Percentiles rank a stretch among this genome's conserved stretches.
Conservation (phyloP, 1,284 basidiomycete genomes). For the Tylopilus sp. region DNA sequence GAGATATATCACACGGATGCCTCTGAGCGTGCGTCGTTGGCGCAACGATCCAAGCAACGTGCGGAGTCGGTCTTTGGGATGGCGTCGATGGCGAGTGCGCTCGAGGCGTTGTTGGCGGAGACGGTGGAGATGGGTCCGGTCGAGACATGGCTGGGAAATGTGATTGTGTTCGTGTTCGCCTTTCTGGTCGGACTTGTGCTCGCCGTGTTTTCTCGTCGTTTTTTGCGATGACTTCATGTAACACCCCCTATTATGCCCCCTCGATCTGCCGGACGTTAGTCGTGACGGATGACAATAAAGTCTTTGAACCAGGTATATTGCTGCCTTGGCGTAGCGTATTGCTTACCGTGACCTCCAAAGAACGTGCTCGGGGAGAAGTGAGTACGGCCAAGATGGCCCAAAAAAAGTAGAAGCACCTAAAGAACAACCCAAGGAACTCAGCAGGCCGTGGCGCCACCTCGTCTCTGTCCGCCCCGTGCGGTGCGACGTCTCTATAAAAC, state of each 20-base stretch:
- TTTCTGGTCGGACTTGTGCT: slow-evolving; percentile 27
- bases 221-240: not conserved
- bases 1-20: slow-evolving; percentile 54
- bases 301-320: slow-evolving; percentile 73
- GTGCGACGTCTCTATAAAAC: not conserved
- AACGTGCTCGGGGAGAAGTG: slow-evolving; percentile 52
- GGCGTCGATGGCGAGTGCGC: slow-evolving; percentile 61
- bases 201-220: slow-evolving; percentile 18
- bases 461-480: not conserved
- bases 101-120: slow-evolving; percentile 54
- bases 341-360: slow-evolving; percentile 66
- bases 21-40: slow-evolving; percentile 47
- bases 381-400: not conserved
- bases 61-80: slow-evolving; percentile 57
- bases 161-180: slow-evolving; percentile 18
- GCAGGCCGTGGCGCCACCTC: slow-evolving; percentile 29
- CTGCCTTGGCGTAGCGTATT: slow-evolving; percentile 64
- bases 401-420: slow-evolving; percentile 46
- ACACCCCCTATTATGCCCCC: no score
- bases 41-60: slow-evolving; percentile 51
- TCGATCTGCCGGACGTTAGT: slow-evolving; percentile 6
- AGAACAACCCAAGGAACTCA: slow-evolving; percentile 65
- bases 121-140: slow-evolving; percentile 50
- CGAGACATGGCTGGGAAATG: slow-evolving; percentile 19
- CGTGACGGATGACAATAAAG: slow-evolving; percentile 42